These are phyloP conservation scores for Bromus sterilis DNA, from an alignment of 176 grass and related monocot species.

Conservation along the genomic window DNA sequence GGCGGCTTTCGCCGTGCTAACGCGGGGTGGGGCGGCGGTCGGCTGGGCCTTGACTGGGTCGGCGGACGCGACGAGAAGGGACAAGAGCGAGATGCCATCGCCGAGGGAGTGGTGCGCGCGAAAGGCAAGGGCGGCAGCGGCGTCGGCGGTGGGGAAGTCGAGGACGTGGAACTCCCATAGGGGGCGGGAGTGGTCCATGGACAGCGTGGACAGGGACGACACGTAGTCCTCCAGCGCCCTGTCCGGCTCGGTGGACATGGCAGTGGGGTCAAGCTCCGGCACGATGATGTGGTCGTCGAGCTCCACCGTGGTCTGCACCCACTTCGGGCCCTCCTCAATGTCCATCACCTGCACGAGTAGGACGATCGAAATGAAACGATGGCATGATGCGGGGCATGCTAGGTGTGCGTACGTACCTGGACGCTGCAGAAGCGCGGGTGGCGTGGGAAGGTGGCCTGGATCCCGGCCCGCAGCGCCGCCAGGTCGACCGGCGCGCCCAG, in stretches of 20 bases:
- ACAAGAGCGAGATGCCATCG: slow-evolving; percentile 70
- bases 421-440: slow-evolving; percentile 84
- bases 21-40: neutral
- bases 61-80: slow-evolving; percentile 74
- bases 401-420: slow-evolving; percentile 37
- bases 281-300: slow-evolving; percentile 58
- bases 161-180: slow-evolving; percentile 84
- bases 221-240: slow-evolving; percentile 61
- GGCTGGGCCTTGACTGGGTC: slow-evolving; percentile 28
- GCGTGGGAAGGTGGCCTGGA: slow-evolving; percentile 41
- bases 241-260: slow-evolving; percentile 11
- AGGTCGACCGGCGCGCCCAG: slow-evolving; percentile 30
- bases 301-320: slow-evolving; percentile 52
- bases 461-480: slow-evolving; percentile 20
- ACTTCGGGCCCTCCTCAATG: slow-evolving; percentile 13
- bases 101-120: slow-evolving; percentile 76
- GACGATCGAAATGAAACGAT: neutral
- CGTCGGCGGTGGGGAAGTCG: slow-evolving; percentile 62
- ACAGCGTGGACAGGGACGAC: slow-evolving; percentile 36
- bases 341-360: slow-evolving; percentile 22
- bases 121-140: slow-evolving; percentile 31
- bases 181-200: slow-evolving; percentile 46
- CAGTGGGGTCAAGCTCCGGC: slow-evolving; percentile 24
- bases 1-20: slow-evolving; percentile 7
- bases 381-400: neutral